phyloP scores from a whole-genome alignment of 305 asterid genomes.

The Solanum hybrid region DNA sequence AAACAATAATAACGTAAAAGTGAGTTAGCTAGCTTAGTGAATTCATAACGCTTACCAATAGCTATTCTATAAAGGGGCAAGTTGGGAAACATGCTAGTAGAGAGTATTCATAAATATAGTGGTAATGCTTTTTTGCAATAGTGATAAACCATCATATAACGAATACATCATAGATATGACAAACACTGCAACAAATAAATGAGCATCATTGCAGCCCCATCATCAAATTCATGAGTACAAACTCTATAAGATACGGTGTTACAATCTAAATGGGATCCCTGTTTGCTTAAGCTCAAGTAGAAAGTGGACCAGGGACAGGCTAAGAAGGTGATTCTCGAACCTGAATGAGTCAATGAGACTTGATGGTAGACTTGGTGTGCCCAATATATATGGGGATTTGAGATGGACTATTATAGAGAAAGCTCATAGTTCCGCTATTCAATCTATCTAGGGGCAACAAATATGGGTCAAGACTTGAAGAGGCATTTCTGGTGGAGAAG shows the following conservation, averaged over 20 bases:
- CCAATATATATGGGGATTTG: background rate
- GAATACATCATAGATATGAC: background rate
- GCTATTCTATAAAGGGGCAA: background rate
- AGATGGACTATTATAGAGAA: background rate
- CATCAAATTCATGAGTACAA: background rate
- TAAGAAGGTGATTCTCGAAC: background rate
- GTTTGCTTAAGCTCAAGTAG: background rate
- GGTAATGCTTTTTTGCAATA: background rate
- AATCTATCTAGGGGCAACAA: background rate
- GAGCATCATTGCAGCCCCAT: background rate
- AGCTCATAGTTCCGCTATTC: background rate
- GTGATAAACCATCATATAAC: background rate
- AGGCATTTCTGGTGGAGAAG: background rate
- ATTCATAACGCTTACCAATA: background rate
- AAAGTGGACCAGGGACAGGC: background rate
- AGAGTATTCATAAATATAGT: background rate
- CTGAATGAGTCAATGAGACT: background rate
- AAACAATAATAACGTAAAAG: background rate
- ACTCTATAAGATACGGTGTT: background rate
- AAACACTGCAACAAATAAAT: background rate
- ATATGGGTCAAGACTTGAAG: background rate
- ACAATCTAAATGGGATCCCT: background rate
- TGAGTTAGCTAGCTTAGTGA: background rate
- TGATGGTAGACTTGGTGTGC: background rate
- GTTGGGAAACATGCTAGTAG: background rate